Evolutionary conservation across 768 basidiomycete species (phyloP).

Genomic region (Fistulinella prunicolor): DNA sequence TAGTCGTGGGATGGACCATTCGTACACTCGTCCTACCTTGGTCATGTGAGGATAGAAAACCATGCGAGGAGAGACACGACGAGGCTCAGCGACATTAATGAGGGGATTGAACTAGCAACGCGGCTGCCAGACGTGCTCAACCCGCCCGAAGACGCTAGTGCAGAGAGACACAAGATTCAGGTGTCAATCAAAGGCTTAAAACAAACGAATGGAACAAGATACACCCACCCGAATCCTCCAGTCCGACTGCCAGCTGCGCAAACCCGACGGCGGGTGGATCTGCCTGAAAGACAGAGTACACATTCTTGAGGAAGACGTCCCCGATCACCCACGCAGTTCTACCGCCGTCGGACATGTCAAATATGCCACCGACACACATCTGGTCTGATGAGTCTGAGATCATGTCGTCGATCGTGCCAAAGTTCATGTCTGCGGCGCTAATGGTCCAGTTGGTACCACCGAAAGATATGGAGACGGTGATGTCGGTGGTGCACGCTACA

Average conservation of each 20-base stretch:
- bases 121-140: not conserved
- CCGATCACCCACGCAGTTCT: slow-evolving; percentile 64
- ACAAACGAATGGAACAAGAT: no score
- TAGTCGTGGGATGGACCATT: no score
- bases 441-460: slow-evolving; percentile 79
- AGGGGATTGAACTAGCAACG: no score
- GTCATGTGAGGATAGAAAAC: no score
- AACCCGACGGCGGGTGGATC: slow-evolving; percentile 21
- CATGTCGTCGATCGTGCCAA: slow-evolving; percentile 45
- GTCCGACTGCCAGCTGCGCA: slow-evolving; percentile 13
- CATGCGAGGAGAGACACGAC: not conserved
- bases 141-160: not conserved
- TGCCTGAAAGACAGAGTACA: slow-evolving; percentile 20
- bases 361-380: slow-evolving; percentile 63
- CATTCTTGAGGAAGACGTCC: slow-evolving; percentile 54
- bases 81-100: not conserved
- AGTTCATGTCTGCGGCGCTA: slow-evolving; percentile 69
- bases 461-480: slow-evolving; percentile 64
- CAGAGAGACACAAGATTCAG: not conserved
- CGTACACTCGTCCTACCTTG: no score
- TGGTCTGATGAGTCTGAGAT: slow-evolving; percentile 2
- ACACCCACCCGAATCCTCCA: not conserved
- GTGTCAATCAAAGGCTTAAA: not conserved
- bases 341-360: slow-evolving; percentile 52
- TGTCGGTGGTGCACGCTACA: slow-evolving; percentile 60